phyloP scores from a whole-genome alignment of 805 yeast genomes.

The Starmerella davenportii region DNA sequence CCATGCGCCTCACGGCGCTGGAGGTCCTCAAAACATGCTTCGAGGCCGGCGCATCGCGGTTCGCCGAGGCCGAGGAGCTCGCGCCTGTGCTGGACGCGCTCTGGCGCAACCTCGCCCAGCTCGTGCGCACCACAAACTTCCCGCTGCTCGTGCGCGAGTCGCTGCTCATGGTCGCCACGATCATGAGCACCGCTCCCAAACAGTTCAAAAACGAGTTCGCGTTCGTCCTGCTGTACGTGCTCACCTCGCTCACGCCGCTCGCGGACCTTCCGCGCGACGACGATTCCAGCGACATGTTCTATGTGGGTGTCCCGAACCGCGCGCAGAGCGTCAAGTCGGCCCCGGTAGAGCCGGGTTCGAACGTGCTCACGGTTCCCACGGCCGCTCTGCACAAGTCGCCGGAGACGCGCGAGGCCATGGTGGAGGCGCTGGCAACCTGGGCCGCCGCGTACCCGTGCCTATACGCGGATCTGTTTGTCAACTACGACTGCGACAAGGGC shows the following conservation, averaged over 20 bases:
- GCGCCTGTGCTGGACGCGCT: conserved; percentile 53
- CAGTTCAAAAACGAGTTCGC: conserved; percentile 68
- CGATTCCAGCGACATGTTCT: conserved; percentile 24
- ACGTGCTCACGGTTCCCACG: conserved; percentile 13
- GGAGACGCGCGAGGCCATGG: conserved; percentile 49
- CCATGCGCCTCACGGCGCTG: conserved; percentile 68
- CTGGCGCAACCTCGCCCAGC: conserved; percentile 69
- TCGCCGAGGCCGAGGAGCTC: conserved; percentile 44
- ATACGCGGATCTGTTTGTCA: conserved; percentile 58
- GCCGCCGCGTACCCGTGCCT: conserved; percentile 45
- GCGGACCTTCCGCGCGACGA: conserved; percentile 25
- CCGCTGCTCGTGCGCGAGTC: conserved; percentile 57
- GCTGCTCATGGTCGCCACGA: conserved; percentile 53
- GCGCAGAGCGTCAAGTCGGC: conserved; percentile 42
- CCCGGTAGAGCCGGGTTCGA: conserved; percentile 16
- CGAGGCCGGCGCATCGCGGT: conserved; percentile 51
- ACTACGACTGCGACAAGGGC: conserved; percentile 81
- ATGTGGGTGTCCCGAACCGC: conserved; percentile 25
- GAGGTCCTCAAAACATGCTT: conserved; percentile 58
- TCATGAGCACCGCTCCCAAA: conserved; percentile 47
- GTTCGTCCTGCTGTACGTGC: conserved; percentile 25
- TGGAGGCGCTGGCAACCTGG: conserved; percentile 57
- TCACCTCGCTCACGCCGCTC: conserved; percentile 24
- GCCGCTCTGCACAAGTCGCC: conserved; percentile 18
- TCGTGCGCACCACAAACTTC: conserved; percentile 52